A percentile compares a stretch with the other conserved stretches of the same genome.
Evolutionary conservation across 2,329 filamentous ascomycete genomes (phyloP).

Genomic region (Graphiopsis chlorocephala): DNA sequence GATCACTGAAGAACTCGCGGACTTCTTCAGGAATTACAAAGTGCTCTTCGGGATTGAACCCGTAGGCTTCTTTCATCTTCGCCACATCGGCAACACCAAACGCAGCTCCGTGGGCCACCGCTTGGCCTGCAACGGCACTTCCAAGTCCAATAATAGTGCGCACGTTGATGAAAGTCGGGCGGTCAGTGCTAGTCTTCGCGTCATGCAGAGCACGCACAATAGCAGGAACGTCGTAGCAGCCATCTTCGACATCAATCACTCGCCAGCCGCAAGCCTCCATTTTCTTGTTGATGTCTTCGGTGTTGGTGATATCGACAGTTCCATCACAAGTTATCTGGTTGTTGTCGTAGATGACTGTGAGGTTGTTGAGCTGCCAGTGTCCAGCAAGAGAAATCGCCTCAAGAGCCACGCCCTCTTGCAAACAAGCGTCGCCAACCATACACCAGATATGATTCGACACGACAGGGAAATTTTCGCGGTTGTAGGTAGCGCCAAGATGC

Average conservation of each 20-base stretch:
- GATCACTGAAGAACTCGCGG: conserved; percentile 52
- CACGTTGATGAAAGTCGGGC: conserved; percentile 58
- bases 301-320: conserved; percentile 53
- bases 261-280: conserved; percentile 58
- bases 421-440: conserved; percentile 58
- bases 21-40: conserved; percentile 44
- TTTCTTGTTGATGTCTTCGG: conserved; percentile 57
- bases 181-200: conserved; percentile 39
- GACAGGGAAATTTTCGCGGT: conserved; percentile 48
- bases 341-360: conserved; percentile 60
- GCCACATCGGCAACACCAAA: conserved; percentile 55
- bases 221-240: conserved; percentile 50
- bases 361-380: conserved; percentile 55
- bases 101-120: conserved; percentile 57
- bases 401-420: conserved; percentile 57
- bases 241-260: conserved; percentile 54
- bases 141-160: conserved; percentile 56
- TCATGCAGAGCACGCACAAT: conserved; percentile 49
- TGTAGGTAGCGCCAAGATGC: conserved; percentile 55
- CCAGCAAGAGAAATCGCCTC: conserved; percentile 58
- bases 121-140: conserved; percentile 49
- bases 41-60: conserved; percentile 47
- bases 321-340: conserved; percentile 61
- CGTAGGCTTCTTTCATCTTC: conserved; percentile 51
- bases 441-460: conserved; percentile 55